Evolutionary conservation across 768 basidiomycete genomes (phyloP).

Genomic region (Leccinellum albellum): DNA sequence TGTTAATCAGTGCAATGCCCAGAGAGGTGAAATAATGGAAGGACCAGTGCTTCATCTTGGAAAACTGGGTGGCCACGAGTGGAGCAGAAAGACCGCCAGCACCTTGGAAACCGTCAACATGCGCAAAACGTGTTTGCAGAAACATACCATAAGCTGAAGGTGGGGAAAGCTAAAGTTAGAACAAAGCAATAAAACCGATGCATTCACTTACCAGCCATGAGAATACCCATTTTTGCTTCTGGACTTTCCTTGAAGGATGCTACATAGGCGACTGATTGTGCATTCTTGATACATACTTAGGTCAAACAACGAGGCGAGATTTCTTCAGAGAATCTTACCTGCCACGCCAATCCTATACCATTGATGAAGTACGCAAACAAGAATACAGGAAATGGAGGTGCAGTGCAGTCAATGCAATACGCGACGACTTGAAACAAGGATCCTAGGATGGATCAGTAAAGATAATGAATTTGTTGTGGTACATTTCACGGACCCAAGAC

Average conservation of each 20-base stretch:
- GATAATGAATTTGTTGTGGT: neutral
- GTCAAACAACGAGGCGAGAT: neutral
- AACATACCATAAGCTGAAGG: constrained; percentile 12
- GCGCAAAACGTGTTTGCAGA: neutral
- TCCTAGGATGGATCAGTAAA: constrained; percentile 31
- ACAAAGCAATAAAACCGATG: neutral
- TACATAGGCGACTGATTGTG: constrained; percentile 70
- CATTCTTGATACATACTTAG: constrained; percentile 45
- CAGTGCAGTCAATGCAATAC: constrained; percentile 51
- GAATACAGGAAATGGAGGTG: constrained; percentile 63
- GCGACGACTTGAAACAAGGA: constrained; percentile 51
- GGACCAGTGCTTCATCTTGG: constrained; percentile 35
- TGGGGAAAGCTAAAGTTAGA: neutral
- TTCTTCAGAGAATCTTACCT: constrained; percentile 26
- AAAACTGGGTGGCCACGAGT: constrained; percentile 52
- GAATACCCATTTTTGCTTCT: constrained; percentile 63
- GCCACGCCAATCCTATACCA: constrained; percentile 50
- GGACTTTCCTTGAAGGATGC: constrained; percentile 54
- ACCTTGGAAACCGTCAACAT: constrained; percentile 27
- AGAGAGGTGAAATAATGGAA: constrained; percentile 51
- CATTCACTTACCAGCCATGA: constrained; percentile 43
- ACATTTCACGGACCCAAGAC: constrained; percentile 29
- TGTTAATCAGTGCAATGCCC: constrained; percentile 57
- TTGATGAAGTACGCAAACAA: constrained; percentile 44
- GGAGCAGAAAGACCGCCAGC: constrained; percentile 49